Percentiles rank a stretch among this genome's conserved stretches.
Evolutionary conservation across 2,329 filamentous ascomycete species (phyloP).

Genomic region (Trichophaea hybrida): DNA sequence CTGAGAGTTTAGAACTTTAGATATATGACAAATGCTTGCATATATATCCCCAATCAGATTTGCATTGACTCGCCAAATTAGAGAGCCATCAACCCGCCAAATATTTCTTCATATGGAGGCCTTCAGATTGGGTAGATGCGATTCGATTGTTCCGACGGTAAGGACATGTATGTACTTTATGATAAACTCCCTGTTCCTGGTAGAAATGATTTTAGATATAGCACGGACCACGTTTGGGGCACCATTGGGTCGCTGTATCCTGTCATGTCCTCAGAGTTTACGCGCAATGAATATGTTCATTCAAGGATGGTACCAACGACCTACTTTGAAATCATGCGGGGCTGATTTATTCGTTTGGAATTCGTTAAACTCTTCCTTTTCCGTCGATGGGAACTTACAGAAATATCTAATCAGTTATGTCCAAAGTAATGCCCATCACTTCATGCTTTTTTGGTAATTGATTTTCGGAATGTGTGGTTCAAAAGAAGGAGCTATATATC

Average conservation of each 20-base stretch:
- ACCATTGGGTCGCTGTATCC: neutral
- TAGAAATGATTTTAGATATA: neutral
- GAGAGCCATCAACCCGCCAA: neutral
- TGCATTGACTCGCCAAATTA: neutral
- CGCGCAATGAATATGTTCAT: neutral
- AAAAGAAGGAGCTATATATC: neutral
- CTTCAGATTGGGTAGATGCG: no score
- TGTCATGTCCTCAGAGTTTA: neutral
- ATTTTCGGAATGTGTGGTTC: neutral
- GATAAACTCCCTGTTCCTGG: neutral
- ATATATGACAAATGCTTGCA: neutral
- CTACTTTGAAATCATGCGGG: neutral
- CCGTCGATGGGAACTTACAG: conserved; percentile 1
- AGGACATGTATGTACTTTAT: neutral
- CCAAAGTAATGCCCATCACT: neutral
- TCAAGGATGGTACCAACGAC: neutral
- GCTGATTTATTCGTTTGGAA: neutral
- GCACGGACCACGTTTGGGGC: neutral
- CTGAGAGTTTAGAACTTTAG: no score
- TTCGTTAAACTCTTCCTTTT: conserved; percentile 6
- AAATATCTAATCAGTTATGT: neutral
- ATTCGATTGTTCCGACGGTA: no score
- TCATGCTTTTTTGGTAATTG: neutral
- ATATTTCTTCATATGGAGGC: neutral
- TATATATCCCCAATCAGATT: neutral